Base-by-base conservation (phyloP, 352 stramenopile genomes). In the Globisporangium spinosum region DNA sequence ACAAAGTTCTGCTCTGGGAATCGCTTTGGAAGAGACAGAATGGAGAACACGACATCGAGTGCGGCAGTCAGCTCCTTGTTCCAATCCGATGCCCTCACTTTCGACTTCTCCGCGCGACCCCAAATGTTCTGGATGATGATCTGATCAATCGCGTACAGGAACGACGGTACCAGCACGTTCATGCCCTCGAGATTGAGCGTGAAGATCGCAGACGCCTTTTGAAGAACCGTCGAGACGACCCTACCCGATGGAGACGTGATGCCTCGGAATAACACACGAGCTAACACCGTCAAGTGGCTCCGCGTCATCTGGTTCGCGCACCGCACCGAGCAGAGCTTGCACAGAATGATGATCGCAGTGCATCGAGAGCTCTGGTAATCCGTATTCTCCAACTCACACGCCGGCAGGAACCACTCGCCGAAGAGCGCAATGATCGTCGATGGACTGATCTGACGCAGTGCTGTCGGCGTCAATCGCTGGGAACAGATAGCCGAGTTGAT, bases 91-190 rank as follows among this genome's bases (percentile, higher is more conserved):
- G 76, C 79, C 55, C 88, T 91, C 13, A 81, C 80, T 56, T 89
- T 91, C 0, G 80, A 87, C 32, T 85, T 83, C 64, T 88, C 72
- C 8, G 86, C 86, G 9, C 80, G 75, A 25, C 73, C 82, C 81
- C 84, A 94, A 23, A 94, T 94, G 34, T 90, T 93, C 38, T 81
- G 75, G 13, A 94, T 81, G 71, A 93, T 94, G 53, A 96, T 89
- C 57, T 89, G 76, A 59, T 96, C 88, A 23, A 96, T 80, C 0
- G 85, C 80, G 64, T 93, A 86, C 47, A 96, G 70, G 75, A 94
- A 93, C 9, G 85, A 79, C 1, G 88, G 88, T 13, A 96, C 85
- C 2, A 96, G 71, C 23, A 85, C 84, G 57, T 92, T 91, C 53
- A 94, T 77, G 10, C 88, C 88, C 56, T 90, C 79, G 0, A 94